A percentile compares a stretch with the other conserved stretches of the same genome.
These are phyloP conservation scores for Termitomyces sp. DNA, from an alignment of 768 basidiomycete genomes.

Conservation along the genomic window DNA sequence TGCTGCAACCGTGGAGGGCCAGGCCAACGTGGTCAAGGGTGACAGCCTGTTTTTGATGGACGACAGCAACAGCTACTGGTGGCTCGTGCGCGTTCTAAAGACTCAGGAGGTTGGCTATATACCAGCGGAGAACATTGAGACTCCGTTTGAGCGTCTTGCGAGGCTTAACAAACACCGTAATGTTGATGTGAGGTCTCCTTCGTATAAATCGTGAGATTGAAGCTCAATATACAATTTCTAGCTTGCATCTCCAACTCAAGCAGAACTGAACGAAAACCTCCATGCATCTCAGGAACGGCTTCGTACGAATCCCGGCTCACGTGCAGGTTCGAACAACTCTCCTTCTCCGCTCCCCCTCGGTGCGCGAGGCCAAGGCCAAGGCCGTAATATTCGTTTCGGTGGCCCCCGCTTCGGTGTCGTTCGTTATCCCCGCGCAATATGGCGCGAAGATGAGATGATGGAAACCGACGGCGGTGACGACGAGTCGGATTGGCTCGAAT, in stretches of 20 bases:
- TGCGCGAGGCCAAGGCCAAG: slow-evolving; percentile 30
- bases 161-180: slow-evolving; percentile 96
- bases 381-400: slow-evolving; percentile 70
- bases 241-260: slow-evolving; percentile 74
- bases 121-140: slow-evolving; percentile 99
- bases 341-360: slow-evolving; percentile 48
- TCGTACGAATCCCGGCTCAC: slow-evolving; percentile 48
- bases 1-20: slow-evolving; percentile 96
- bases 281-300: slow-evolving; percentile 29
- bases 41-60: slow-evolving; percentile 96
- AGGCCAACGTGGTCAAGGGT: slow-evolving; percentile 98
- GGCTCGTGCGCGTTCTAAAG: slow-evolving; percentile 98
- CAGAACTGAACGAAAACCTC: slow-evolving; percentile 60
- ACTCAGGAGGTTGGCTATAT: slow-evolving; percentile 99
- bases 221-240: slow-evolving; percentile 23
- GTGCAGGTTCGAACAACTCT: slow-evolving; percentile 46
- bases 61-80: slow-evolving; percentile 99
- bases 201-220: background rate
- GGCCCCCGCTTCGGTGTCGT: slow-evolving; percentile 57
- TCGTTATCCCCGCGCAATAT: slow-evolving; percentile 80
- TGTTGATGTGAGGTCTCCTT: slow-evolving; percentile 72
- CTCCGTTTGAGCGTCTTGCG: slow-evolving; percentile 94
- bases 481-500: slow-evolving; percentile 38
- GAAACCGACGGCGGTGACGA: slow-evolving; percentile 71
- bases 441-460: slow-evolving; percentile 70